A percentile compares a stretch with the other conserved stretches of the same genome.
Evolutionary conservation across 352 stramenopile genomes (phyloP).

Genomic region (Pythium coloratum): DNA sequence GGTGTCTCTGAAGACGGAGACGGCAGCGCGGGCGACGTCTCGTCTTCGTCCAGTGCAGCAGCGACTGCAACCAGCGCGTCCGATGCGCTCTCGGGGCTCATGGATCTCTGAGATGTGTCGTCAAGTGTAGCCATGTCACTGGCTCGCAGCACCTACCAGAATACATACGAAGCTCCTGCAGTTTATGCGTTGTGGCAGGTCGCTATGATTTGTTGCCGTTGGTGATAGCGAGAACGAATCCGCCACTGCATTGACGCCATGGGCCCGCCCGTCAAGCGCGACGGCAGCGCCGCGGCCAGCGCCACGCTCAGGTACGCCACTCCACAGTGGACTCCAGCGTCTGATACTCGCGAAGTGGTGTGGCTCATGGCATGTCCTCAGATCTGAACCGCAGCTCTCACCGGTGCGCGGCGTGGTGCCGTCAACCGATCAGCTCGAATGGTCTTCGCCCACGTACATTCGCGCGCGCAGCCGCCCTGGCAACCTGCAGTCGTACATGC

Average conservation of each 20-base stretch:
- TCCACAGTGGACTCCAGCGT: background rate
- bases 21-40: background rate
- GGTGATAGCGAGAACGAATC: slow-evolving; percentile 25
- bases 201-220: slow-evolving; percentile 27
- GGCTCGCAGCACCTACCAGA: background rate
- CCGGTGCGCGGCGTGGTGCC: background rate
- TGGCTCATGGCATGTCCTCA: slow-evolving; percentile 2
- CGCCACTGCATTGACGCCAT: slow-evolving; percentile 3
- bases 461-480: slow-evolving; percentile 43
- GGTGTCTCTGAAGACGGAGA: slow-evolving; percentile 5
- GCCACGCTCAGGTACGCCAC: slow-evolving; percentile 10
- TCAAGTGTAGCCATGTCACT: slow-evolving; percentile 16
- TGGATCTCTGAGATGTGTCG: slow-evolving; percentile 7
- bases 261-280: slow-evolving; percentile 16
- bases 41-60: background rate
- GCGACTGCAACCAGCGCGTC: background rate
- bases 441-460: slow-evolving; percentile 40
- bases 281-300: slow-evolving; percentile 11
- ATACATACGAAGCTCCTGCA: slow-evolving; percentile 1
- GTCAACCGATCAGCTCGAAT: slow-evolving; percentile 22
- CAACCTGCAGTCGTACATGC: slow-evolving; percentile 39
- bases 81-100: slow-evolving; percentile 11
- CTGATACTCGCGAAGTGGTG: background rate
- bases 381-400: slow-evolving; percentile 8
- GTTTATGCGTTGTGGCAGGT: slow-evolving; percentile 14